A percentile compares a stretch with the other conserved stretches of the same genome.
Conservation (phyloP, 1,284 basidiomycete species). For the Rhodotorula sp. region DNA sequence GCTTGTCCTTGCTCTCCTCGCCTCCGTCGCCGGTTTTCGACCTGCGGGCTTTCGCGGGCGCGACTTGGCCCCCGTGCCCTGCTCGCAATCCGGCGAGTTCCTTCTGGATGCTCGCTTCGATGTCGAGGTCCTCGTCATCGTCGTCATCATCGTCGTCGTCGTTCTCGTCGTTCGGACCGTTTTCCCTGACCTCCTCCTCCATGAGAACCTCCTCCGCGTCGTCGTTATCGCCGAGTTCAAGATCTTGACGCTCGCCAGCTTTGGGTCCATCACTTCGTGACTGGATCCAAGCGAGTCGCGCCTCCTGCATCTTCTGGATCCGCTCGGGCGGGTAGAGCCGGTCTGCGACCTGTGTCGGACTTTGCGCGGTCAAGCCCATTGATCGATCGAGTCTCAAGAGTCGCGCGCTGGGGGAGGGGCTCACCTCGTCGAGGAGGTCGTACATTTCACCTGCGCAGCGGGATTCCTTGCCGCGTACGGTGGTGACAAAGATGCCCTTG, state of each 20-base stretch:
- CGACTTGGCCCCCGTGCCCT: conserved; percentile 7
- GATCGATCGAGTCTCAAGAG: no score
- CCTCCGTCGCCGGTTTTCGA: not conserved
- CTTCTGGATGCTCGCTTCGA: conserved; percentile 29
- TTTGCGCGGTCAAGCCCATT: no score
- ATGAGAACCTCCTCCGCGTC: not conserved
- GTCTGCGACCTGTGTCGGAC: conserved; percentile 27
- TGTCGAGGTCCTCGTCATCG: conserved; percentile 29
- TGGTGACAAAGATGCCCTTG: conserved; percentile 37
- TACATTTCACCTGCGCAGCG: conserved; percentile 29
- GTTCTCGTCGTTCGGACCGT: not conserved
- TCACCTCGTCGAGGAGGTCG: conserved; percentile 35
- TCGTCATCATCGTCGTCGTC: conserved; percentile 7
- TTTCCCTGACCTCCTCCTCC: not conserved
- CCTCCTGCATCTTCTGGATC: conserved; percentile 10
- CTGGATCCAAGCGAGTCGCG: not conserved
- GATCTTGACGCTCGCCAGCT: no score
- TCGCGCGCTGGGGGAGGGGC: not conserved
- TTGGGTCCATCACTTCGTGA: not conserved
- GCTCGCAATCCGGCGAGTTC: conserved; percentile 29
- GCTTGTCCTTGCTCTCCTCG: not conserved
- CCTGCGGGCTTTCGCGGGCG: not conserved
- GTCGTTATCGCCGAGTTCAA: no score
- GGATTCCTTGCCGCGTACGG: conserved; percentile 33
- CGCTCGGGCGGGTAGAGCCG: conserved; percentile 34